Percentiles rank a stretch among this genome's conserved stretches.
These are phyloP conservation scores for Saksenaea oblongispora DNA, from an alignment of 371 early-diverging fungal genomes.

Conservation along the genomic window DNA sequence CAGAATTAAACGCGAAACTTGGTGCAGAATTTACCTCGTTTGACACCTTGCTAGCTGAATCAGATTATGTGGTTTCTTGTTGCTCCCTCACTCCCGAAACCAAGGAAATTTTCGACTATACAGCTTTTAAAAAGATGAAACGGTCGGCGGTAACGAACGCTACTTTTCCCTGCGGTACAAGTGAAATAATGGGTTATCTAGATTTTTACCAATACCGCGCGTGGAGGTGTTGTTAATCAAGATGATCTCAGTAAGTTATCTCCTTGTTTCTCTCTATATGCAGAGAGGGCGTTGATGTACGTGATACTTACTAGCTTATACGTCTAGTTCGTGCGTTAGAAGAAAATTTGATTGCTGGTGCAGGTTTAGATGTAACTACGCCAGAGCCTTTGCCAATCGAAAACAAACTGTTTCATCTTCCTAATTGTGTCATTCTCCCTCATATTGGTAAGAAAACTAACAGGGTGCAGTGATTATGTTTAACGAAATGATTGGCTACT, in stretches of 20 bases:
- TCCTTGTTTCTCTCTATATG: neutral
- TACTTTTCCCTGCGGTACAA: neutral
- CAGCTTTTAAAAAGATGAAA: conserved; percentile 74
- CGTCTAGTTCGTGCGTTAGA: conserved; percentile 61
- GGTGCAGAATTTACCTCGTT: conserved; percentile 47
- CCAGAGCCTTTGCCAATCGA: conserved; percentile 80
- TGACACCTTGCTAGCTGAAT: conserved; percentile 55
- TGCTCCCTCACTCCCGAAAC: conserved; percentile 77
- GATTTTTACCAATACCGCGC: conserved; percentile 81
- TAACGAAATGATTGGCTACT: neutral
- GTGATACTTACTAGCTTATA: neutral
- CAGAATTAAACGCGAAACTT: conserved; percentile 20
- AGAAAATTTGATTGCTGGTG: conserved; percentile 63
- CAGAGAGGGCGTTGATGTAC: neutral
- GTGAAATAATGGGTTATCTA: conserved; percentile 8
- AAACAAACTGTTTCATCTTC: conserved; percentile 61
- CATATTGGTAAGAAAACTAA: conserved; percentile 61
- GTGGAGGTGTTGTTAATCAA: conserved; percentile 82
- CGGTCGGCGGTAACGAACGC: conserved; percentile 45
- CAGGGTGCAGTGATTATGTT: conserved; percentile 9
- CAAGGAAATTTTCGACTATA: conserved; percentile 66
- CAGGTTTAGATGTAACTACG: conserved; percentile 85
- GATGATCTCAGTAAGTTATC: conserved; percentile 55
- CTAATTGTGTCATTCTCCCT: conserved; percentile 72
- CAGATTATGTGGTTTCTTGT: conserved; percentile 77